Conservation (phyloP, 441 rosid genomes). For the Populus hybrid region DNA sequence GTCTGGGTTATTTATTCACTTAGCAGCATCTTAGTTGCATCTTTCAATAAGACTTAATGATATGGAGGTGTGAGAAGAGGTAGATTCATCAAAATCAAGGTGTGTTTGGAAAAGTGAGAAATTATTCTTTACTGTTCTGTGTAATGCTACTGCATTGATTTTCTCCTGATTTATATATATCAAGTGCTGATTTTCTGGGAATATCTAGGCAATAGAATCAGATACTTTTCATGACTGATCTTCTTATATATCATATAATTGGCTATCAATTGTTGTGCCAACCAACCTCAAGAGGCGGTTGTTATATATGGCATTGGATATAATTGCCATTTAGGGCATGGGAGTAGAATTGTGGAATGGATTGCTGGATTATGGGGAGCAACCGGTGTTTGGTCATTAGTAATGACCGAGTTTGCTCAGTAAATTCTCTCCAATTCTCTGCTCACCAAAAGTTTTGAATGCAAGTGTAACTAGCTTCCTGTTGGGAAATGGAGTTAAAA, state of each 20-base stretch:
- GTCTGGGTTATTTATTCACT: background rate
- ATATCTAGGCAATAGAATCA: background rate
- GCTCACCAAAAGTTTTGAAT: background rate
- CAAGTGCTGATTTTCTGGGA: background rate
- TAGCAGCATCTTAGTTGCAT: background rate
- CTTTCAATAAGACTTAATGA: slow-evolving; percentile 1
- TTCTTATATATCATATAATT: background rate
- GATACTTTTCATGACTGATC: background rate
- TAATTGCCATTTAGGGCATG: background rate
- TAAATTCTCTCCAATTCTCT: background rate
- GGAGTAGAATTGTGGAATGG: background rate
- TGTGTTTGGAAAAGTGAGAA: background rate
- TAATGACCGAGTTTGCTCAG: background rate
- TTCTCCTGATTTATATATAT: background rate
- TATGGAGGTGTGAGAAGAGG: background rate
- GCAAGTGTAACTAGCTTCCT: background rate
- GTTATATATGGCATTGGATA: background rate
- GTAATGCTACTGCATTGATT: background rate
- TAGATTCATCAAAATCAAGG: background rate
- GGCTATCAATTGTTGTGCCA: background rate
- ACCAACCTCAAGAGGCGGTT: background rate
- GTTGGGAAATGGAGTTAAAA: background rate
- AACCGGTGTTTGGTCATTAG: background rate
- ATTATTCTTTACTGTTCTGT: background rate
- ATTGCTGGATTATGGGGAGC: background rate